Evolutionary conservation across 257 asterid species (phyloP).

Genomic region (Nicotiana noctiflora): DNA sequence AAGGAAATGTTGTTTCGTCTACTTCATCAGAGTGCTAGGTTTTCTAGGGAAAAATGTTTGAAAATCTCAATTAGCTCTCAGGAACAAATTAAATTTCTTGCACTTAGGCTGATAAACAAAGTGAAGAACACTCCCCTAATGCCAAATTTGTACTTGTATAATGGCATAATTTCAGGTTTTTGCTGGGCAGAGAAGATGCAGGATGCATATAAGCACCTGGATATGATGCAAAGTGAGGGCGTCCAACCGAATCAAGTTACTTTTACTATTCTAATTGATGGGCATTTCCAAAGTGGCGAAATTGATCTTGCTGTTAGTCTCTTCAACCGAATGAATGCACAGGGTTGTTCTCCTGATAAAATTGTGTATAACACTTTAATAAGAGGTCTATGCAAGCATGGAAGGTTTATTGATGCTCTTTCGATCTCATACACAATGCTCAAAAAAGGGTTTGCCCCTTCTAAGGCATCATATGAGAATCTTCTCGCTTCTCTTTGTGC

Average conservation of each 20-base stretch:
- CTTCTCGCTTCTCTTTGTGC: constrained; percentile 39
- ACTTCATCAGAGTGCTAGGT: constrained; percentile 23
- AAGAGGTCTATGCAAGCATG: constrained; percentile 41
- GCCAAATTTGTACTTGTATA: constrained; percentile 46
- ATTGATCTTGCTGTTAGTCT: constrained; percentile 35
- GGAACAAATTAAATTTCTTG: constrained; percentile 30
- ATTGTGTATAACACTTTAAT: constrained; percentile 38
- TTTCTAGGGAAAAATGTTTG: constrained; percentile 14
- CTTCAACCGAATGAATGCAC: constrained; percentile 48
- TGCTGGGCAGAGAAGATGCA: constrained; percentile 39
- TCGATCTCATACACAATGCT: constrained; percentile 39
- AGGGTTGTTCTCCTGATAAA: constrained; percentile 35
- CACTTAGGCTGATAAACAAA: constrained; percentile 25
- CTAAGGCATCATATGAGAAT: constrained; percentile 40
- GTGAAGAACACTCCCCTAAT: constrained; percentile 8
- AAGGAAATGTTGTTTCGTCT: constrained; percentile 35
- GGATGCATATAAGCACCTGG: constrained; percentile 42
- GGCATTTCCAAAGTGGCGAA: constrained; percentile 40
- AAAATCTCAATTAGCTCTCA: constrained; percentile 22
- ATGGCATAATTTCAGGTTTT: constrained; percentile 36
- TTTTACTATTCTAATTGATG: constrained; percentile 48
- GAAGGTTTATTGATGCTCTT: constrained; percentile 45
- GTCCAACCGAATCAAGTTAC: constrained; percentile 59
- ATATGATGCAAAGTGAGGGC: constrained; percentile 34
- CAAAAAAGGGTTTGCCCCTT: constrained; percentile 50